Evolutionary conservation across 345 rosid species (phyloP), one percentile per base, ranked within the genome.

Genomic region (Cardamine chenopodiifolia): DNA sequence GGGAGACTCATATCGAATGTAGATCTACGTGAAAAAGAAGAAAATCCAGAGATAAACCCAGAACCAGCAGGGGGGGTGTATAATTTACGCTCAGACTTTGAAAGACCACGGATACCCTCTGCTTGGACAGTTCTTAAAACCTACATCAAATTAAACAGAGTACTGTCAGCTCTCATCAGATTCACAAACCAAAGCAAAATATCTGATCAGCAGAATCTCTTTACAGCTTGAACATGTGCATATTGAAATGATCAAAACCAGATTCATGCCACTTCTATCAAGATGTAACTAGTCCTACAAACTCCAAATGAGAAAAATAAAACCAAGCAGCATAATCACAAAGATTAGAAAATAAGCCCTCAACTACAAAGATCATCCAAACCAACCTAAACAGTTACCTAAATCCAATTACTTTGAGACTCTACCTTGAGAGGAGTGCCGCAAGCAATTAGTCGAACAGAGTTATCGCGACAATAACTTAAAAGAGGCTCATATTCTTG

Each of bases 61-160:
- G 96, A 91, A 76, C 97, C 97, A 78, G 92, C 96, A 65, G 96
- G 97, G 45, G 97, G 97, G 73, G 88, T 83, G 80, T 87, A 91
- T 40, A 74, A 66, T 82, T 86, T 91, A 52, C 92, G 87, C 17
- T 94, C 96, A 22, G 85, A 88, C 81, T 87, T 86, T 23, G 97
- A 89, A 37, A 91, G 96, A 59, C 97, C 96, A 32, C 76, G 89
- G 37, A 94, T 86, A 42, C 98, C 97, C 70, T 91, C 97, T 8
- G 97, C 91, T 84, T 87, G 96, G 50, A 91, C 98, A 58, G 95
- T 88, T 82, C 98, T 81, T 67, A 91, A 67, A 64, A 94, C 85
- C 97, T 94, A 65, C 62, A 55, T 64, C 48, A 79, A 34, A 83
- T 58, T 37, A 57, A 71, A 10, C 8, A 54, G 59, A 62, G 25